Percentiles rank a stretch among this genome's conserved stretches.
Evolutionary conservation across 2,329 filamentous ascomycete species (phyloP).

Genomic region (Fusarium staphyleae): DNA sequence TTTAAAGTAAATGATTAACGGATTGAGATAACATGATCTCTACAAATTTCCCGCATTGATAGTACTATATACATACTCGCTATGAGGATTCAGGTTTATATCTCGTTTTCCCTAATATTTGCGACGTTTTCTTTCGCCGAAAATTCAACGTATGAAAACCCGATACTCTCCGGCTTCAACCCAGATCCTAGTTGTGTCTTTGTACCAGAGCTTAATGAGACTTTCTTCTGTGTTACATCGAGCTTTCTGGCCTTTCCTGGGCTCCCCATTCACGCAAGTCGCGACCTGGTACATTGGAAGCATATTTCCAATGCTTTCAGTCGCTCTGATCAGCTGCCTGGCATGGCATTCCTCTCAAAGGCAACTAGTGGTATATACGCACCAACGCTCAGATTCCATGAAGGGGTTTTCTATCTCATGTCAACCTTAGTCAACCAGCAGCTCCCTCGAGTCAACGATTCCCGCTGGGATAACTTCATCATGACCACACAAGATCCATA

Average conservation of each 20-base stretch:
- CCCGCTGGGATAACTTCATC: constrained; percentile 44
- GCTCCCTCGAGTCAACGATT: constrained; percentile 38
- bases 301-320: constrained; percentile 41
- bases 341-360: constrained; percentile 29
- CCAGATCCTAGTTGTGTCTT: constrained; percentile 56
- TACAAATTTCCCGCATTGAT: too few relatives aligned
- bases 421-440: constrained; percentile 50
- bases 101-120: background rate
- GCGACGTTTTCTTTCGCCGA: background rate
- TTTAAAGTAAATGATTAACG: too few relatives aligned
- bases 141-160: constrained; percentile 46
- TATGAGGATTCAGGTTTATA: background rate
- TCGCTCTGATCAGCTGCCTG: constrained; percentile 51
- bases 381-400: constrained; percentile 51
- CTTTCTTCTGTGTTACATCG: constrained; percentile 59
- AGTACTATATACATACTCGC: too few relatives aligned
- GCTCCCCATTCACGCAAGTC: constrained; percentile 59
- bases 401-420: constrained; percentile 54
- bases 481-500: constrained; percentile 52
- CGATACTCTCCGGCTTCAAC: constrained; percentile 58
- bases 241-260: constrained; percentile 61
- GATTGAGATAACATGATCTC: too few relatives aligned
- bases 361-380: constrained; percentile 56
- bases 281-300: constrained; percentile 58
- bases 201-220: constrained; percentile 49